Conservation (phyloP, 768 basidiomycete species). For the Suillus fuscotomentosus region DNA sequence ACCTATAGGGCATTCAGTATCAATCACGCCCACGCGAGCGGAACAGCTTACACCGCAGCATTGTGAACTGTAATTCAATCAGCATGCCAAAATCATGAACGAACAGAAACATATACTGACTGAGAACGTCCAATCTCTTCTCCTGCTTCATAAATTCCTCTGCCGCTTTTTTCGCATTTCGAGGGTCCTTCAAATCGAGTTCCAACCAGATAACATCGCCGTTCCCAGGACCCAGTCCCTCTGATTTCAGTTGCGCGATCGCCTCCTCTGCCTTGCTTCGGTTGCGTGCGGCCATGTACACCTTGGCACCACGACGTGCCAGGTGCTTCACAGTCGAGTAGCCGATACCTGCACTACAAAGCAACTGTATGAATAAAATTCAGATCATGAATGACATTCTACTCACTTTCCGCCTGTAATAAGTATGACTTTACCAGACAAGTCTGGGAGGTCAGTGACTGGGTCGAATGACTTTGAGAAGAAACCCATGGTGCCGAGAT, state of each 20-base stretch:
- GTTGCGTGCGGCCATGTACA: slow-evolving; percentile 55
- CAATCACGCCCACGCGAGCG: not conserved
- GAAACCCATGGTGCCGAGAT: slow-evolving; percentile 17
- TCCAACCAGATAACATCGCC: slow-evolving; percentile 49
- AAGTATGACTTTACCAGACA: slow-evolving; percentile 50
- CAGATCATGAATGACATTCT: not conserved
- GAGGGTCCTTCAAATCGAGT: slow-evolving; percentile 51
- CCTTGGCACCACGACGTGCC: slow-evolving; percentile 52
- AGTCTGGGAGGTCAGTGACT: slow-evolving; percentile 39
- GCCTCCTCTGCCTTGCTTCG: slow-evolving; percentile 45
- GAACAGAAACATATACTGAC: slow-evolving; percentile 30
- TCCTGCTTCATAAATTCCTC: slow-evolving; percentile 50
- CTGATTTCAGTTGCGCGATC: slow-evolving; percentile 42
- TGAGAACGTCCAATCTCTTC: slow-evolving; percentile 50
- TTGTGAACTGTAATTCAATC: slow-evolving; percentile 47
- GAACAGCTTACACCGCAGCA: slow-evolving; percentile 43
- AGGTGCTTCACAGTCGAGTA: slow-evolving; percentile 51
- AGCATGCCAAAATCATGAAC: not conserved
- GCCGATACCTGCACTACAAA: slow-evolving; percentile 46
- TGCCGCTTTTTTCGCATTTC: slow-evolving; percentile 45
- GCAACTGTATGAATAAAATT: not conserved
- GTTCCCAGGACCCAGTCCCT: slow-evolving; percentile 42
- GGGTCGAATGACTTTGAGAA: slow-evolving; percentile 34
- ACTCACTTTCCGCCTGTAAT: slow-evolving; percentile 60
- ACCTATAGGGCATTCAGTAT: slow-evolving; percentile 14